Evolutionary conservation across 75 land plant species (phyloP).

Genomic region (Chamaecyparis obtusa): DNA sequence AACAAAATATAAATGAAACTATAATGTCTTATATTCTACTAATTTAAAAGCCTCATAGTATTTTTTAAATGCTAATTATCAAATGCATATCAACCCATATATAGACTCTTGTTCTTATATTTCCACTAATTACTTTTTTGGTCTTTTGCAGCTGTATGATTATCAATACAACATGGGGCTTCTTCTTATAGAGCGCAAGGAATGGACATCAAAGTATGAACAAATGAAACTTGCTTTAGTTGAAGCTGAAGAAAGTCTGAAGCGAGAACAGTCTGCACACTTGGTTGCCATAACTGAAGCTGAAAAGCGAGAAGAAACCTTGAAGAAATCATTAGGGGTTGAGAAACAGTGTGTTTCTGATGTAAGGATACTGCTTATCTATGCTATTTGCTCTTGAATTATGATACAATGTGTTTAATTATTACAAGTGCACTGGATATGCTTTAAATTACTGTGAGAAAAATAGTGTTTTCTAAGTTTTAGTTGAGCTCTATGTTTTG

Average conservation of each 20-base stretch:
- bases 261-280: slow-evolving; percentile 71
- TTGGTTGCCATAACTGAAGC: slow-evolving; percentile 61
- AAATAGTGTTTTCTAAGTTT: not conserved
- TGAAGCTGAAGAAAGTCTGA: slow-evolving; percentile 67
- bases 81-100: not conserved
- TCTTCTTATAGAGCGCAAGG: slow-evolving; percentile 84
- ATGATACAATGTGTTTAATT: not conserved
- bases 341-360: slow-evolving; percentile 89
- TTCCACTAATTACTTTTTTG: not conserved
- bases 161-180: slow-evolving; percentile 97
- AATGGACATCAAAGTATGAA: slow-evolving; percentile 69
- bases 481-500: no score
- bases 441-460: not conserved
- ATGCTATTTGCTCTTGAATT: not conserved
- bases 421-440: not conserved
- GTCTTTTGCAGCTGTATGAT: slow-evolving; percentile 68
- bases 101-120: not conserved
- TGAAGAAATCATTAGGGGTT: slow-evolving; percentile 72
- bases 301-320: slow-evolving; percentile 71
- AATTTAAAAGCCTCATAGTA: not conserved
- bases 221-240: slow-evolving; percentile 42
- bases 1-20: no score
- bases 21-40: not conserved
- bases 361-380: slow-evolving; percentile 40
- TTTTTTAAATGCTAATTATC: not conserved